Conservation (phyloP, 2,329 filamentous ascomycete species). For the Aspergillus costaricaensis region DNA sequence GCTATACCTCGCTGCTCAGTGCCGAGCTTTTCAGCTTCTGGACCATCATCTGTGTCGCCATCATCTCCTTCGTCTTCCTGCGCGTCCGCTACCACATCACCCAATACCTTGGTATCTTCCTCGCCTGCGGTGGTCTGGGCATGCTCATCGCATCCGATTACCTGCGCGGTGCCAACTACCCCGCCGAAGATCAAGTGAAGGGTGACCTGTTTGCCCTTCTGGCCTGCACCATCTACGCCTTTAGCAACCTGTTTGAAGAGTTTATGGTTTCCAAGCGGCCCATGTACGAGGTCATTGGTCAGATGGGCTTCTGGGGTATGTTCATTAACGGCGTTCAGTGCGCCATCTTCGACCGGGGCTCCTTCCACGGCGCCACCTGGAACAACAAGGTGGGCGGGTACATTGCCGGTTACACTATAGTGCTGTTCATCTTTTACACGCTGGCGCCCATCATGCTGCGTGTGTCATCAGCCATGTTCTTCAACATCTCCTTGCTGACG, state of each 20-base stretch:
- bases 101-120: slow-evolving; percentile 80
- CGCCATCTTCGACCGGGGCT: slow-evolving; percentile 81
- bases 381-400: slow-evolving; percentile 73
- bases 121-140: slow-evolving; percentile 88
- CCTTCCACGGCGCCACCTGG: slow-evolving; percentile 67
- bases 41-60: slow-evolving; percentile 89
- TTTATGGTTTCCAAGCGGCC: slow-evolving; percentile 85
- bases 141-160: slow-evolving; percentile 83
- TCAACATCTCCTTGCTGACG: slow-evolving; percentile 90
- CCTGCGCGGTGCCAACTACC: slow-evolving; percentile 65
- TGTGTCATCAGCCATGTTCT: slow-evolving; percentile 88
- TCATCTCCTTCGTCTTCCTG: slow-evolving; percentile 65
- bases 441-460: slow-evolving; percentile 84
- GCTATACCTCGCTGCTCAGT: slow-evolving; percentile 85
- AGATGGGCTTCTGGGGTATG: slow-evolving; percentile 83
- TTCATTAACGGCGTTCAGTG: slow-evolving; percentile 89
- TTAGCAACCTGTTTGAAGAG: slow-evolving; percentile 88
- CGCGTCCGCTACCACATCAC: slow-evolving; percentile 71
- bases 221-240: slow-evolving; percentile 85
- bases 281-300: slow-evolving; percentile 87
- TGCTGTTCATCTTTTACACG: slow-evolving; percentile 80
- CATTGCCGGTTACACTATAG: slow-evolving; percentile 81
- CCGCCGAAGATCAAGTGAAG: slow-evolving; percentile 73
- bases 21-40: slow-evolving; percentile 97
- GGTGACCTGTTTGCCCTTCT: slow-evolving; percentile 89